A percentile compares a stretch with the other conserved stretches of the same genome.
phyloP scores from a whole-genome alignment of 768 basidiomycete genomes.

The Pisolithus orientalis region DNA sequence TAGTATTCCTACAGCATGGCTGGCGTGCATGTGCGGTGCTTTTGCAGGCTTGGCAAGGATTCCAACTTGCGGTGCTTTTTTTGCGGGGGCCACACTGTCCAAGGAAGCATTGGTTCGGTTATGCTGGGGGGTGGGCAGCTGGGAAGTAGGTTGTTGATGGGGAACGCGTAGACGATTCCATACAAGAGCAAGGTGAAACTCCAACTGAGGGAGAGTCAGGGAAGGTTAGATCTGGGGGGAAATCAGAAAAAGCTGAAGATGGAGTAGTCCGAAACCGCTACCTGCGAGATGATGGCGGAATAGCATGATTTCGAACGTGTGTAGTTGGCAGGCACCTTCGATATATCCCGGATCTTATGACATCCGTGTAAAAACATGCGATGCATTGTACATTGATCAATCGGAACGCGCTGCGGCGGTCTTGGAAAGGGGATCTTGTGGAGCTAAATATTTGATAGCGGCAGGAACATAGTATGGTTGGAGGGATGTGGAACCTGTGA shows the following conservation, averaged over 20 bases:
- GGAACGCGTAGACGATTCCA: conserved; percentile 3
- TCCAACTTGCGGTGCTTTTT: conserved; percentile 51
- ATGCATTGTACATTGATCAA: not conserved
- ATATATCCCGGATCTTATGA: not conserved
- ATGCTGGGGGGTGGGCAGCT: conserved; percentile 47
- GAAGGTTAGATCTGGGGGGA: not conserved
- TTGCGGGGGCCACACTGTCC: conserved; percentile 61
- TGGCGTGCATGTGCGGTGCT: conserved; percentile 64
- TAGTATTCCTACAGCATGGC: conserved; percentile 62
- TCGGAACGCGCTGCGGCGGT: not conserved
- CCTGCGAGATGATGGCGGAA: not conserved
- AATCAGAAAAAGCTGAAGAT: not conserved
- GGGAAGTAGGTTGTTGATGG: conserved; percentile 30
- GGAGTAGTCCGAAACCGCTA: not conserved
- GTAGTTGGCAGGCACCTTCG: not conserved
- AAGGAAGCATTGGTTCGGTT: conserved; percentile 52
- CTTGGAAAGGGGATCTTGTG: not conserved
- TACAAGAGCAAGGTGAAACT: too few species aligned
- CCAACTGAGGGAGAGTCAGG: not conserved
- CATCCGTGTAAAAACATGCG: not conserved
- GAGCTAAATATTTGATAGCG: not conserved
- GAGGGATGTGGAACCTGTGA: not conserved
- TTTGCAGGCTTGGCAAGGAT: conserved; percentile 51
- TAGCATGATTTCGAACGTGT: not conserved
- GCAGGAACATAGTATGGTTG: not conserved